Evolutionary conservation across 2,329 filamentous ascomycete species (phyloP), one percentile per base, ranked within the genome.

Genomic region (Xenosphaeropsis pyriputrescens): DNA sequence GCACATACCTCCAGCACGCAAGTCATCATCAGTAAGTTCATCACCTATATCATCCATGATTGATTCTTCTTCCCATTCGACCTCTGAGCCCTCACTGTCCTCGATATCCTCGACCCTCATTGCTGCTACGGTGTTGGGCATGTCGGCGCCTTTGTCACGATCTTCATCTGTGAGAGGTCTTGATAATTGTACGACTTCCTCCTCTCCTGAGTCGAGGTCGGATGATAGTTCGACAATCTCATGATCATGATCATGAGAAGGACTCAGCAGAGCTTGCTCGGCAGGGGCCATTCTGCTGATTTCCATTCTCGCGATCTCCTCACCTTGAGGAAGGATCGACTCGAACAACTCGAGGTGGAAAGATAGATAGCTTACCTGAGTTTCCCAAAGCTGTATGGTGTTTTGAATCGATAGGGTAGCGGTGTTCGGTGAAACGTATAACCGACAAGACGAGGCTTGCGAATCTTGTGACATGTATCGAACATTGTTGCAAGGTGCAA

Each of bases 21-120:
- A 54, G 46, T 61, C 54, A 29, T 66, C 62, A 44, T 69, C 63
- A 36, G 57, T 59, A 39, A 69, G 46, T 37, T 65, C 57, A 42
- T 66, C 60, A 32, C 70, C 47, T 16, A 60, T 55, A 36, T 67
- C 64, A 40, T 63, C 63, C 41, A 61, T 61, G n/a, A 67, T 45
- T 30, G 63, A 67, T 36, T 62, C 55, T 5, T 53, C 49, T 13
- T 66, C 64, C 57, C 57, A 63, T 26, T 52, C 33, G 22, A 35
- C 22, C 8, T 26, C 22, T 11, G 22, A 36, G 16, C 15, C 35
- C 19, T 36, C 40, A 29, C 29, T 34, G 16, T 39, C 34, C 36
- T 44, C 45, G 14, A 40, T 44, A n/a, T 47, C 42, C 5, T 40
- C 36, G 13, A 45, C 45, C 18, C 33, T 31, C n/a, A 32, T 19